Percentiles rank a stretch among this genome's conserved stretches.
These are phyloP conservation scores for Tetrahymena elliotti DNA, from an alignment of 73 alveolate genomes.

Conservation along the genomic window DNA sequence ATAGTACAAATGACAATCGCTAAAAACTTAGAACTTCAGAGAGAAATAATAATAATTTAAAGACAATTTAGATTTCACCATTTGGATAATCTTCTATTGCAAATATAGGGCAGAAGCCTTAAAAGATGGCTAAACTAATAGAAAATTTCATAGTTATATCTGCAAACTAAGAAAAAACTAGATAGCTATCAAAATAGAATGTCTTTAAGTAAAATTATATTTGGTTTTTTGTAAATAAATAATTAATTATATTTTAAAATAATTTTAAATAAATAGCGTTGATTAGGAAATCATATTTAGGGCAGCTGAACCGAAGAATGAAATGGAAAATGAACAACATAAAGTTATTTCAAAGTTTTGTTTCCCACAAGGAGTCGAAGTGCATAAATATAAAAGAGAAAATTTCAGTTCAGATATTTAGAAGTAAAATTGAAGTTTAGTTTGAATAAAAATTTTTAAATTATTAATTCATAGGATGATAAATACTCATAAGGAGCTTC, in stretches of 20 bases:
- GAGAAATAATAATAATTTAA: background rate
- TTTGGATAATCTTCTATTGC: background rate
- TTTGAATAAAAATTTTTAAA: background rate
- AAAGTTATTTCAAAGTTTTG: background rate
- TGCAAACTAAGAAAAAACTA: background rate
- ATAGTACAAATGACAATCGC: background rate
- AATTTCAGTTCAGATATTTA: background rate
- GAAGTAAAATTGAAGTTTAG: background rate
- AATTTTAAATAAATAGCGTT: background rate
- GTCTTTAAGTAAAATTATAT: background rate
- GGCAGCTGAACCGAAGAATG: background rate
- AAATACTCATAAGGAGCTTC: background rate
- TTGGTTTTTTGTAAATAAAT: background rate
- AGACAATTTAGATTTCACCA: background rate
- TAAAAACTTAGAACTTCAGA: background rate
- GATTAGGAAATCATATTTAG: background rate
- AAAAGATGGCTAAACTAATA: background rate
- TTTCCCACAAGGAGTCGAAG: background rate
- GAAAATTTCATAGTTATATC: background rate
- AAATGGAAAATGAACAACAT: background rate
- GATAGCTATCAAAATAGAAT: background rate
- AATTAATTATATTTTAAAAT: background rate
- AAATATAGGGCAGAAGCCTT: background rate
- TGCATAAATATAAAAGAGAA: background rate
- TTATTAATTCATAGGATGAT: background rate